These are phyloP conservation scores for Knoxia roxburghii DNA, from an alignment of 257 asterid genomes.

Conservation along the genomic window DNA sequence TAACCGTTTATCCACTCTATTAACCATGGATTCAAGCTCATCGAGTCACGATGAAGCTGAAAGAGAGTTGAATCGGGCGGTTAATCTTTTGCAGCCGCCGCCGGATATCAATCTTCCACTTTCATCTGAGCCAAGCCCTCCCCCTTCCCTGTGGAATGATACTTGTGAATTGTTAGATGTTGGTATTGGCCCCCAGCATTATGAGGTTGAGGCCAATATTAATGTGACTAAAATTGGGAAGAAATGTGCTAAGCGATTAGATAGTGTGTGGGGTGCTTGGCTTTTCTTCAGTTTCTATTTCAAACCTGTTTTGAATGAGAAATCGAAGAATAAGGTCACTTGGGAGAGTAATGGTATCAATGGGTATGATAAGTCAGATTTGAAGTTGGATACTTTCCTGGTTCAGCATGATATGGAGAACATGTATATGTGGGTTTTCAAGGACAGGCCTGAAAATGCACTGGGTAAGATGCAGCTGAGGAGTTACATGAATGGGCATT, in stretches of 20 bases:
- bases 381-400: constrained; percentile 41
- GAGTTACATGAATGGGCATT: constrained; percentile 49
- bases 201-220: constrained; percentile 31
- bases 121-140: constrained; percentile 40
- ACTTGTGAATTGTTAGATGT: constrained; percentile 35
- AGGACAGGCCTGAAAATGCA: constrained; percentile 49
- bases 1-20: constrained; percentile 37
- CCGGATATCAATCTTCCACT: constrained; percentile 49
- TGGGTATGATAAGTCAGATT: constrained; percentile 38
- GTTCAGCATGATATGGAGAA: constrained; percentile 56
- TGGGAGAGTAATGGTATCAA: constrained; percentile 26
- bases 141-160: constrained; percentile 33
- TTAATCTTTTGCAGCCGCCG: constrained; percentile 36
- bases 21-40: constrained; percentile 45
- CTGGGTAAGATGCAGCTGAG: constrained; percentile 51
- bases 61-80: constrained; percentile 36
- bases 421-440: constrained; percentile 53
- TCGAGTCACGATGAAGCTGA: constrained; percentile 39
- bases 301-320: constrained; percentile 40
- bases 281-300: constrained; percentile 45
- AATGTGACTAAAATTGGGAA: constrained; percentile 33
- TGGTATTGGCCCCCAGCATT: constrained; percentile 36
- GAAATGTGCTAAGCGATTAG: constrained; percentile 44
- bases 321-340: constrained; percentile 27
- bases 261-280: constrained; percentile 54